Base-by-base conservation (phyloP, 805 yeast species). In the Candida sphagnicola region DNA sequence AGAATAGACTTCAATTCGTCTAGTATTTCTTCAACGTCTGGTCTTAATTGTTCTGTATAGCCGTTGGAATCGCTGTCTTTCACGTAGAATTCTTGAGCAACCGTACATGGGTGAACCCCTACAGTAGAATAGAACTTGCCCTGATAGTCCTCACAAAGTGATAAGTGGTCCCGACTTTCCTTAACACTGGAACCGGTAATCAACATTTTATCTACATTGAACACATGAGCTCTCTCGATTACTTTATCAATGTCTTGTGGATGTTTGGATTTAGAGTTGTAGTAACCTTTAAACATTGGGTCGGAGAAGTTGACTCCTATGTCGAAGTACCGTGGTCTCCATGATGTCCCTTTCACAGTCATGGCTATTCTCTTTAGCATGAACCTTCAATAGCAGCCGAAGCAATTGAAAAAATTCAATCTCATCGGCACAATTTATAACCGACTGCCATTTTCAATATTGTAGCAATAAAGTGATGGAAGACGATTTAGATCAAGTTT, bases 91-190 rank as follows among this genome's bases (percentile, higher is more conserved):
- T 68, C 74, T 30, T 48, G 47, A 10, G 71, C 68, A 0, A 89
- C 95, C 13, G 83, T 70, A 60, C 99, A 91, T 0, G 99, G 99
- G 64, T 93, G 99, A 2, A 91, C 95, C 10, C 99, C 99, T 2
- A 81, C 90, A 0, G 99, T 93, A 17, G 85, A 77, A 43, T 65
- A 74, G 46, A 59, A 61, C 12, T 45, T 50, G 8, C 51, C 54
- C 3, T 65, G 62, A 40, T 62, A 59, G 35, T 57, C 43, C 2
- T 54, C 45, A 28, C 85, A 80, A 21, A 90, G 53, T 12, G 70
- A 72, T 13, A 85, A 57, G 5, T 89, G 84, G n/a, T 68, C 64
- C 25, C 57, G 50, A 15, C 90, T 78, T 49, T 91, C 96, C 1
- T 58, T 53, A 5, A 88, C 64, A 2, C 84, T 77, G 0, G 95